Evolutionary conservation across 345 rosid genomes (phyloP), one percentile per base, ranked within the genome.

Genomic region (Ceriops zippeliana): DNA sequence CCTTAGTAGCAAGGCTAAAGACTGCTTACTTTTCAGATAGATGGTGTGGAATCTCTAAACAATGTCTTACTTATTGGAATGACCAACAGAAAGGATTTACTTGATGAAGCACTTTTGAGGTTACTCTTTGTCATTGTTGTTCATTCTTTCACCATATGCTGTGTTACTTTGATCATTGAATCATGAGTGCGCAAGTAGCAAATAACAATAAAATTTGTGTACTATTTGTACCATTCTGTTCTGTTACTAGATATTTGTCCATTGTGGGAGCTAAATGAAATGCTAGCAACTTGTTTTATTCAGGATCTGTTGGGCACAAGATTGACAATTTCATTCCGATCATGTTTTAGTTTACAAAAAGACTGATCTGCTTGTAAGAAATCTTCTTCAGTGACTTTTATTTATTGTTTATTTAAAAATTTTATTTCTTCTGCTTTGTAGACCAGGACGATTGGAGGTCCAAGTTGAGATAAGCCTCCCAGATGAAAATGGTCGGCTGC

Each of bases 401-500:
- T 73, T 60, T 13, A 38, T 17, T 42, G 2, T 24, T 21, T 42
- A 26, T 34, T 20, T 57, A 20, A 37, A 62, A 30, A 19, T 58
- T 49, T 34, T 52, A 21, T 72, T 35, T 34, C 58, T 56, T 71
- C 58, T 70, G 76, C 24, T 79, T 52, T 80, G 61, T 74, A 92
- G 99, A 79, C 98, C 98, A 57, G 99, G 98, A 79, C 86, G 99
- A 64, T 77, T 96, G 81, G 99, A 96, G 81, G 99, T 92, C 78
- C 99, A 96, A 82, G 89, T 96, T 73, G 98, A 96, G 90, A 96
- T 96, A 78, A 90, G 96, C 82, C 99, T 96, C 85, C 99, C 97
- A 22, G 97, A 96, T 85, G 99, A 96, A 86, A 83, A 83, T 73
- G 99, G 99, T 8, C 99, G 98, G 28, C 65, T 92, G 67, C 99